A percentile compares a stretch with the other conserved stretches of the same genome.
Evolutionary conservation across 495 filamentous ascomycete genomes (phyloP).

Genomic region (Daldinia concentrica): DNA sequence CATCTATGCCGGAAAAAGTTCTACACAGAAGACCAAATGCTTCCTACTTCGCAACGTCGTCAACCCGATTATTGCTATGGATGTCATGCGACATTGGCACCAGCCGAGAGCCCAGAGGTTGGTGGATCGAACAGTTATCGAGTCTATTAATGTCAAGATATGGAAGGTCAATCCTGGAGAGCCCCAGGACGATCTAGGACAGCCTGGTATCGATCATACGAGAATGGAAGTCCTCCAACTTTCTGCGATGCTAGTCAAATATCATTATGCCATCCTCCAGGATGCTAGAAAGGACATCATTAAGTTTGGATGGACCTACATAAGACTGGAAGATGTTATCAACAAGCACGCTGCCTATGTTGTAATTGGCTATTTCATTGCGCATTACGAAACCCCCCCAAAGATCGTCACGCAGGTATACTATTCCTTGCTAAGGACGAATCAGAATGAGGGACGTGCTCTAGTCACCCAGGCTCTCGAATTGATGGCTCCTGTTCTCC

Average conservation of each 20-base stretch:
- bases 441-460: slow-evolving; percentile 91
- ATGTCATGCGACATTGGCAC: slow-evolving; percentile 78
- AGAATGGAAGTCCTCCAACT: slow-evolving; percentile 95
- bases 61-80: slow-evolving; percentile 97
- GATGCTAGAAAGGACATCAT: slow-evolving; percentile 98
- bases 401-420: slow-evolving; percentile 98
- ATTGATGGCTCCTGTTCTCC: slow-evolving; percentile 90
- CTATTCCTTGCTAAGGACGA: slow-evolving; percentile 85
- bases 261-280: slow-evolving; percentile 82
- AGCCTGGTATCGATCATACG: slow-evolving; percentile 92
- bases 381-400: slow-evolving; percentile 92
- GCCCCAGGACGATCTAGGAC: slow-evolving; percentile 82
- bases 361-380: slow-evolving; percentile 96
- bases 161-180: slow-evolving; percentile 91
- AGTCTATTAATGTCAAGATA: slow-evolving; percentile 90
- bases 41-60: slow-evolving; percentile 92
- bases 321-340: slow-evolving; percentile 95
- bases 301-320: slow-evolving; percentile 99
- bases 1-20: slow-evolving; percentile 78
- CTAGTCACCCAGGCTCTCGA: slow-evolving; percentile 95
- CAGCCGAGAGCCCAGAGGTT: slow-evolving; percentile 72
- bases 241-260: slow-evolving; percentile 93
- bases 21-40: slow-evolving; percentile 87
- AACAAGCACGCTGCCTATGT: slow-evolving; percentile 99
- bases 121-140: slow-evolving; percentile 87